A percentile compares a stretch with the other conserved stretches of the same genome.
phyloP scores from a whole-genome alignment of 2,329 filamentous ascomycete species.

The Diaporthe sp. region DNA sequence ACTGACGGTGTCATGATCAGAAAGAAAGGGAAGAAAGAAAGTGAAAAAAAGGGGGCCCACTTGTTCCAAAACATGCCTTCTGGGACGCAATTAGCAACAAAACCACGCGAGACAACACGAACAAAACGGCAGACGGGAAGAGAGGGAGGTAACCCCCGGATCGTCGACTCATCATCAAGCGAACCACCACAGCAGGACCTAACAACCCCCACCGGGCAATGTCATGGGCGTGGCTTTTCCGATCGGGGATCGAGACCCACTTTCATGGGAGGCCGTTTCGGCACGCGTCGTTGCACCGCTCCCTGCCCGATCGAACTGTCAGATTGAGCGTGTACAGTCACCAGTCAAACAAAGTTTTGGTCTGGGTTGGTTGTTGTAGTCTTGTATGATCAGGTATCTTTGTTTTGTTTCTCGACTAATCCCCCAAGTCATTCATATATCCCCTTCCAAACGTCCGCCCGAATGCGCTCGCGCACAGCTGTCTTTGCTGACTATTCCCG shows the following conservation, averaged over 20 bases:
- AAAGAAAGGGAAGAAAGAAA: not conserved
- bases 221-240: conserved; percentile 16
- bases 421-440: not conserved
- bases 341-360: not conserved
- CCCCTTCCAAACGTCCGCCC: not conserved
- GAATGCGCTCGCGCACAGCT: conserved; percentile 14
- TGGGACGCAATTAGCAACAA: conserved; percentile 6
- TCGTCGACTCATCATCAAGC: conserved; percentile 22
- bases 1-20: not conserved
- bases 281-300: not conserved
- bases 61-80: conserved; percentile 19
- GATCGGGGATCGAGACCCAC: conserved; percentile 29
- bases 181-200: not conserved
- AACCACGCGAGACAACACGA: conserved; percentile 9
- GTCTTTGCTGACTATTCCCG: not conserved
- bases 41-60: not conserved
- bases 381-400: not conserved
- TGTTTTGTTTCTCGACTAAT: conserved; percentile 2
- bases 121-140: not conserved
- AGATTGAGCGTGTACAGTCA: not conserved
- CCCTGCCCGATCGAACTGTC: not conserved
- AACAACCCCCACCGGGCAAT: conserved; percentile 3
- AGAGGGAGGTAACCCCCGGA: not conserved
- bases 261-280: conserved; percentile 25
- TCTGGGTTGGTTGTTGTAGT: not conserved